These are phyloP conservation scores for Chaetomiaceae sp. DNA, from an alignment of 2,329 filamentous ascomycete genomes.

Conservation along the genomic window DNA sequence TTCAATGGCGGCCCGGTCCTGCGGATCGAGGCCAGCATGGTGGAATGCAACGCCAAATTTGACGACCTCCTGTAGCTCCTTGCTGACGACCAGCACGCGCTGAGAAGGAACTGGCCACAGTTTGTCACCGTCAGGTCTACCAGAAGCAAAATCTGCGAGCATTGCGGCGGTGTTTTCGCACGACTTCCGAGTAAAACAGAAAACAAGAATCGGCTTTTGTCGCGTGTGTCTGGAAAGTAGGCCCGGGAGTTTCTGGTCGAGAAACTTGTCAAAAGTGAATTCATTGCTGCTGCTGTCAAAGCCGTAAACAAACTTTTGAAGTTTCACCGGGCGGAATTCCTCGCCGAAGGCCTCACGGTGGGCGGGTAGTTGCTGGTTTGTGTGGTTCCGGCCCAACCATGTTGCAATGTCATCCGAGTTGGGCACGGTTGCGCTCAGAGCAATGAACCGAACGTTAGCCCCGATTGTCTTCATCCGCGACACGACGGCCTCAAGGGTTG, in stretches of 20 bases:
- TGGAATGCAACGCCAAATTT: slow-evolving; percentile 69
- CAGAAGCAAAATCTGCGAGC: slow-evolving; percentile 62
- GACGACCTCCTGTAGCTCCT: slow-evolving; percentile 52
- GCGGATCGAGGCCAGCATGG: slow-evolving; percentile 66
- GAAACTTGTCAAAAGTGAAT: slow-evolving; percentile 68
- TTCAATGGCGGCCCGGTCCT: slow-evolving; percentile 65
- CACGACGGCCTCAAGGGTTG: slow-evolving; percentile 77
- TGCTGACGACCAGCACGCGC: slow-evolving; percentile 49
- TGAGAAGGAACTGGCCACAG: slow-evolving; percentile 60
- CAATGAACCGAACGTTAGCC: slow-evolving; percentile 71
- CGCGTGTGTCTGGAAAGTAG: slow-evolving; percentile 63
- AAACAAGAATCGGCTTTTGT: slow-evolving; percentile 75
- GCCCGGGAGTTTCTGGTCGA: slow-evolving; percentile 61
- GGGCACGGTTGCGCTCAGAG: slow-evolving; percentile 77
- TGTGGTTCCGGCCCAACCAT: slow-evolving; percentile 68
- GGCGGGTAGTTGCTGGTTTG: slow-evolving; percentile 59
- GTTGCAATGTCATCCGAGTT: slow-evolving; percentile 75
- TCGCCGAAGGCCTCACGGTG: slow-evolving; percentile 68
- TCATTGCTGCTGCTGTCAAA: slow-evolving; percentile 63
- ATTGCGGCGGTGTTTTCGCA: slow-evolving; percentile 63
- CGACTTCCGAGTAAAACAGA: slow-evolving; percentile 73
- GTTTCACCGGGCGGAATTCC: slow-evolving; percentile 71
- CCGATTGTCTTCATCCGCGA: slow-evolving; percentile 82
- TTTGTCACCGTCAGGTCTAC: slow-evolving; percentile 45
- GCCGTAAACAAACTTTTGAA: slow-evolving; percentile 73